Evolutionary conservation across 2,329 filamentous ascomycete species (phyloP).

Genomic region (Ascocoryne sarcoides): DNA sequence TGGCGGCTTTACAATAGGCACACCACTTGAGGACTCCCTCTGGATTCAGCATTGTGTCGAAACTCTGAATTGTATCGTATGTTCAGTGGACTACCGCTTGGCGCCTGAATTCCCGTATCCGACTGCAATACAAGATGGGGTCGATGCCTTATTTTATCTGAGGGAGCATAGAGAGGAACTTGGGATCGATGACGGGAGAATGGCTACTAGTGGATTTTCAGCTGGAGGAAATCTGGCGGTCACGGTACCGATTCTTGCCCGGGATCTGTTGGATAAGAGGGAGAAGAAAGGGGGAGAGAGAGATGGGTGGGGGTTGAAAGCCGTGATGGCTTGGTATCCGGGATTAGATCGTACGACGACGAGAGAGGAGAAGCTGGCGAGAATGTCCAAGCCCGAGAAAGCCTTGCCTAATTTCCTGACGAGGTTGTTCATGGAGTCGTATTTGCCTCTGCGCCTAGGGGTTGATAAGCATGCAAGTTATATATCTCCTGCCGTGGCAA

Average conservation of each 20-base stretch:
- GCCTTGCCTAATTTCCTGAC: too few relatives aligned
- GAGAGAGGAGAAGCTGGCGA: constrained; percentile 4
- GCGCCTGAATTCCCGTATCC: constrained; percentile 54
- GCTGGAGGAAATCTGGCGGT: constrained; percentile 31
- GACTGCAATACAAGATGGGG: constrained; percentile 50
- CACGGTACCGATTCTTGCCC: constrained; percentile 5
- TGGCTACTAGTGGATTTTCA: constrained; percentile 39
- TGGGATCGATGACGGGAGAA: constrained; percentile 9
- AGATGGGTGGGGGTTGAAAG: constrained; percentile 7
- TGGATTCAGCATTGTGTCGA: constrained; percentile 45
- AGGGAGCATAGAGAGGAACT: constrained; percentile 13
- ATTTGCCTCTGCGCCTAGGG: constrained; percentile 7
- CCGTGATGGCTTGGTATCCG: constrained; percentile 9
- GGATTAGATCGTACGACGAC: constrained; percentile 4
- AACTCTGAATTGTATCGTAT: constrained; percentile 40
- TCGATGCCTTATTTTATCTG: constrained; percentile 32
- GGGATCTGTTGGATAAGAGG: neutral
- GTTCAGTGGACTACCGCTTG: constrained; percentile 55
- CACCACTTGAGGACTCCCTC: constrained; percentile 50
- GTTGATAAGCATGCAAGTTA: too few relatives aligned
- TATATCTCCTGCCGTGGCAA: constrained; percentile 13
- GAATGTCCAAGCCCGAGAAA: constrained; percentile 5
- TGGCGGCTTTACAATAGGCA: constrained; percentile 51
- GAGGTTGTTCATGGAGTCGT: constrained; percentile 6
- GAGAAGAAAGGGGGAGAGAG: neutral